phyloP scores from a whole-genome alignment of 208 protist species.

The Leishmania gerbilli region DNA sequence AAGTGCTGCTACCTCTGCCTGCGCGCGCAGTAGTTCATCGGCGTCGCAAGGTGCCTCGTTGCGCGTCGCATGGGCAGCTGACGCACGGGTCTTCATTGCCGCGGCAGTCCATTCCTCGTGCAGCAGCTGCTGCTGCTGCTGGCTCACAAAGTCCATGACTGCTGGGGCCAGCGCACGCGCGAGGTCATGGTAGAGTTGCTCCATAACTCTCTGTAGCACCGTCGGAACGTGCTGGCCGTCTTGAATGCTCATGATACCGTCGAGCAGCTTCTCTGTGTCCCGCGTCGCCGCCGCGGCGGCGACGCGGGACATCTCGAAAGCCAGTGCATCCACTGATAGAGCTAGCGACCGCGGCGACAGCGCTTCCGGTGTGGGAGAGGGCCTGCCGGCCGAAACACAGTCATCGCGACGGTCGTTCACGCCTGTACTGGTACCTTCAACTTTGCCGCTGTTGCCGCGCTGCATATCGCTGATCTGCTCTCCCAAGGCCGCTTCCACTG shows the following conservation, averaged over 20 bases:
- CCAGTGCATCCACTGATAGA: conserved; percentile 6
- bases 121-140: conserved; percentile 1
- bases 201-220: conserved; percentile 10
- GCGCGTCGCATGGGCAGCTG: background rate
- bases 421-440: background rate
- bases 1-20: conserved; percentile 19
- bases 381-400: background rate
- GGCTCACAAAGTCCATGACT: conserved; percentile 15
- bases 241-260: conserved; percentile 28
- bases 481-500: conserved; percentile 12
- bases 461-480: conserved; percentile 7
- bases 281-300: conserved; percentile 2
- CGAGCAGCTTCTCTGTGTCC: conserved; percentile 17
- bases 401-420: background rate
- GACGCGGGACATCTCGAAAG: conserved; percentile 13
- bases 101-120: background rate
- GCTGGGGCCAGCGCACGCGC: conserved; percentile 10
- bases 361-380: background rate
- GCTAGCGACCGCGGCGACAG: background rate
- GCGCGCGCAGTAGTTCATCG: background rate
- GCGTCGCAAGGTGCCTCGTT: background rate
- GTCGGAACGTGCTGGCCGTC: conserved; percentile 23
- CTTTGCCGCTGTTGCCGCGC: background rate
- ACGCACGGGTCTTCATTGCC: too few relatives aligned
- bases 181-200: conserved; percentile 17